phyloP scores from a whole-genome alignment of 2,329 filamentous ascomycete genomes.

The Botrytis hyacinthi region DNA sequence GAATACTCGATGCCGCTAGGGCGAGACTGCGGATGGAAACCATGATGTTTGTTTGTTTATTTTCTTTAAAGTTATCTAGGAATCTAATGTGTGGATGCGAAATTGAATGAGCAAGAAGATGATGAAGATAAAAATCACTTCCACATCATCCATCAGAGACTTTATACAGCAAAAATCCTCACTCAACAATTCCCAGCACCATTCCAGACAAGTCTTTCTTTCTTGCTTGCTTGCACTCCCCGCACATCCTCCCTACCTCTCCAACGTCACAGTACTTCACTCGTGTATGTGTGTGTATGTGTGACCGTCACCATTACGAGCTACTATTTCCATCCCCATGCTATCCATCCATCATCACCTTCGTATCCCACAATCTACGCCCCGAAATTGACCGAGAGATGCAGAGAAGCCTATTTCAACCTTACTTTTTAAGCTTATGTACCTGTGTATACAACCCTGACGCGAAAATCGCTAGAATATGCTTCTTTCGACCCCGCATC shows the following conservation, averaged over 20 bases:
- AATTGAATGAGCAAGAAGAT: not conserved
- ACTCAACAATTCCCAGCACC: not conserved
- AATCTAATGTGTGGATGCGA: not conserved
- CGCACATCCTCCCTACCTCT: not conserved
- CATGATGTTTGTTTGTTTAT: slow-evolving; percentile 20
- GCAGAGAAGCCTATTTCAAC: not conserved
- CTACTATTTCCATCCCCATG: not conserved
- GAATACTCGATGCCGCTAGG: slow-evolving; percentile 23
- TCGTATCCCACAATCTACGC: not conserved
- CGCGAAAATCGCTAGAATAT: not conserved
- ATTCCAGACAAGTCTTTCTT: not conserved
- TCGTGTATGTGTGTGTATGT: not conserved
- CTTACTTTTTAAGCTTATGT: not conserved
- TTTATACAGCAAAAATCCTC: slow-evolving; percentile 4
- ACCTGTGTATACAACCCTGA: not conserved
- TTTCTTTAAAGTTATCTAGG: not conserved
- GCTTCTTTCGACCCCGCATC: not conserved
- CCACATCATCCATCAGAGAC: not conserved
- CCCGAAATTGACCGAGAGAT: not conserved
- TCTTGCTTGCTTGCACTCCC: not conserved
- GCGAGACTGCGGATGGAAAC: slow-evolving; percentile 24
- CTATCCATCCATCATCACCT: not conserved
- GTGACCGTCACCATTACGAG: not conserved
- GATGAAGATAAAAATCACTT: not conserved
- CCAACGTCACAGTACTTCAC: not conserved